Base-by-base conservation (phyloP, 192 early-diverging fungal species). In the Paraglomus brasilianum region DNA sequence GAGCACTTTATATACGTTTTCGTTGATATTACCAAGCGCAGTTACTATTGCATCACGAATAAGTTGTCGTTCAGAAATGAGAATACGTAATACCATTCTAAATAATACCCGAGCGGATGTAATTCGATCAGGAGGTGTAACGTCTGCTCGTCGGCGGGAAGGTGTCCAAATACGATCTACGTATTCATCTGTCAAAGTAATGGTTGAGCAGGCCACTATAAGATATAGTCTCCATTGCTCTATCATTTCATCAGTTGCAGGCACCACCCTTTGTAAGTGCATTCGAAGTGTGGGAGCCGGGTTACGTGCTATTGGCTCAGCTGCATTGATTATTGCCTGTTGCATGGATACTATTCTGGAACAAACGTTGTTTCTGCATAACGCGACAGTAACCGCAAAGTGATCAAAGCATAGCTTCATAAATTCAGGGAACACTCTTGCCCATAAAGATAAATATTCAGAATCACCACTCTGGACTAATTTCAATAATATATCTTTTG, bases 181-280 rank as follows among this genome's bases (percentile, higher is more conserved):
- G 5, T 41, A 45, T 40, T 69, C 52, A 42, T 78, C 77, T 1
- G 74, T 67, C 6, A 73, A 70, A 19, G 74, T 81, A 53, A 91
- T 87, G 19, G 85, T 89, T 1, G 89, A 85, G 45, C 85, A 90
- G 1, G 87, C 88, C 74, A 88, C 89, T 3, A 84, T 83, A 1
- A 93, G 70, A 76, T 88, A 92, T 1, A 85, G 77, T 40, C 81
- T 77, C 91, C 91, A 95, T 71, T 93, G 89, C 7, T 85, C 82
- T 42, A 95, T 77, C 19, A 92, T 80, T 30, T 85, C 89, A 40
- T 83, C 74, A 7, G 74, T 86, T 8, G 82, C 83, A 0, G 82
- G 59, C 13, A 77, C 72, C 2, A 70, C 76, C 1, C 61, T 77
- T 36, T 80, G 48, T 9, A 55, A 47, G 41, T 45, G 69, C 77